phyloP scores from a whole-genome alignment of 441 rosid genomes.

The Gossypium schwendimanii region DNA sequence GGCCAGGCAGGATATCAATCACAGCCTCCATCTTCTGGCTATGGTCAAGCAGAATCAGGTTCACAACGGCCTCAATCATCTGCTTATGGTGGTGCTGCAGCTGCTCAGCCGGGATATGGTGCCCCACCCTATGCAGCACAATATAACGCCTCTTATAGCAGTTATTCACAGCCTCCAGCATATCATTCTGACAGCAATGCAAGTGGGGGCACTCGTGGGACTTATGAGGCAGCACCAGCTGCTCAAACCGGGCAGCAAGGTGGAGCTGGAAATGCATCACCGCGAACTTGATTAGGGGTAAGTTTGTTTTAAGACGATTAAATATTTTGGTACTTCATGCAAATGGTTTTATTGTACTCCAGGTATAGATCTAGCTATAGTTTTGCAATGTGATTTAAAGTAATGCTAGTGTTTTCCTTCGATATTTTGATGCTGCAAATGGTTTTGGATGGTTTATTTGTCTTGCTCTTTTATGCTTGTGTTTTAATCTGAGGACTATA shows the following conservation, averaged over 20 bases:
- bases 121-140: constrained; percentile 37
- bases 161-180: constrained; percentile 39
- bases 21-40: constrained; percentile 45
- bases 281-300: constrained; percentile 36
- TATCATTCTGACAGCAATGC: constrained; percentile 52
- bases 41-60: constrained; percentile 41
- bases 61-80: constrained; percentile 50
- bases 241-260: constrained; percentile 50
- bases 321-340: constrained; percentile 2
- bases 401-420: neutral
- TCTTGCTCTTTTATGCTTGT: neutral
- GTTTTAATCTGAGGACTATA: neutral
- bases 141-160: constrained; percentile 44
- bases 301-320: neutral
- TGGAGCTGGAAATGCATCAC: constrained; percentile 68
- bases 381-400: constrained; percentile 1
- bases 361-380: constrained; percentile 13
- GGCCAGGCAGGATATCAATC: constrained; percentile 64
- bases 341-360: constrained; percentile 11
- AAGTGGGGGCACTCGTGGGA: constrained; percentile 18
- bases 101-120: constrained; percentile 41
- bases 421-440: constrained; percentile 2
- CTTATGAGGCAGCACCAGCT: constrained; percentile 37
- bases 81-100: constrained; percentile 30
- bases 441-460: neutral